phyloP scores from a whole-genome alignment of 768 basidiomycete species.

The Suillus placidus region DNA sequence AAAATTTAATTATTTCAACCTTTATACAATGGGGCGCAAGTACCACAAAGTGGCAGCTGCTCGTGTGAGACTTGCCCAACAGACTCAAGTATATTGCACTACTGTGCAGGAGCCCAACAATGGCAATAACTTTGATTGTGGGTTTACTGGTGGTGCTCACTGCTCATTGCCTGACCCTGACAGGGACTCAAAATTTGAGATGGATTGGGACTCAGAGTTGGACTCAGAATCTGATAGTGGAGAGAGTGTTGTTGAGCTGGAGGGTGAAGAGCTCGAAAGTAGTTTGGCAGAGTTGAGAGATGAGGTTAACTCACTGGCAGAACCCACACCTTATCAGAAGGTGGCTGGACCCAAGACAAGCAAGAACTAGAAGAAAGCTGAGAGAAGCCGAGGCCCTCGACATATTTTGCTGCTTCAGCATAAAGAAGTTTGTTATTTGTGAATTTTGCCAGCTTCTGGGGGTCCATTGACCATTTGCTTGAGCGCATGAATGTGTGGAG shows the following conservation, averaged over 20 bases:
- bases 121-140: background rate
- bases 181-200: background rate
- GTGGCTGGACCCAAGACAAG: background rate
- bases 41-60: background rate
- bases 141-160: constrained; percentile 1
- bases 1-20: background rate
- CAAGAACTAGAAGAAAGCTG: constrained; percentile 1
- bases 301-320: background rate
- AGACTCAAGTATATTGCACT: background rate
- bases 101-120: background rate
- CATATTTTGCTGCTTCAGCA: constrained; percentile 31
- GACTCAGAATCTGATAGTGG: too few species aligned
- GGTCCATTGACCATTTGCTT: constrained; percentile 42
- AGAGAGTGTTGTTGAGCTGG: constrained; percentile 1
- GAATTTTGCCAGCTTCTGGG: constrained; percentile 34
- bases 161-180: background rate
- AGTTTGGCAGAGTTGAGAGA: constrained; percentile 1
- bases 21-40: background rate
- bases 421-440: constrained; percentile 28
- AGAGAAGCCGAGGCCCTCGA: constrained; percentile 16
- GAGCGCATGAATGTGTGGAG: constrained; percentile 11
- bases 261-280: background rate
- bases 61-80: background rate
- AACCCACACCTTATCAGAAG: constrained; percentile 5
- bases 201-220: too few species aligned